phyloP scores from a whole-genome alignment of 306 rosid species.

The Inga leiocalycina region DNA sequence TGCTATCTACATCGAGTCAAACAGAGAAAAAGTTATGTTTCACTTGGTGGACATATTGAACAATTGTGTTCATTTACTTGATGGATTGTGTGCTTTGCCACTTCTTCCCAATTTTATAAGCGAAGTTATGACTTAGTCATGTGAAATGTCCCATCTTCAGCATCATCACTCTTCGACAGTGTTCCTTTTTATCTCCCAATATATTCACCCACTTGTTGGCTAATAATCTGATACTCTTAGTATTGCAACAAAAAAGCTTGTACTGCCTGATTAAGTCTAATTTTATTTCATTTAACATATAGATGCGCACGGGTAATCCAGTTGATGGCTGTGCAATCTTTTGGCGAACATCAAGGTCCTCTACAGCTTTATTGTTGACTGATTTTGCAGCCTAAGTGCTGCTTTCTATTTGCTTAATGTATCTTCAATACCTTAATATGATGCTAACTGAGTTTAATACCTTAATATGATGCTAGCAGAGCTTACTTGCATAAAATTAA shows the following conservation, averaged over 20 bases:
- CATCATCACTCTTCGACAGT: slow-evolving; percentile 26
- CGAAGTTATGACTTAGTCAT: slow-evolving; percentile 21
- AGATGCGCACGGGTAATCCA: slow-evolving; percentile 91
- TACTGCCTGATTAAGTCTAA: slow-evolving; percentile 40
- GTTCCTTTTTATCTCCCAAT: not conserved
- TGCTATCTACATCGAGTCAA: slow-evolving; percentile 25
- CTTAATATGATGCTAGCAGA: slow-evolving; percentile 18
- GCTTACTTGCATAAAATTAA: not conserved
- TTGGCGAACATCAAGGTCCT: slow-evolving; percentile 90
- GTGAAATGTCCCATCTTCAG: slow-evolving; percentile 16
- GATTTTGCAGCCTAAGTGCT: slow-evolving; percentile 16
- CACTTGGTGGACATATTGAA: slow-evolving; percentile 12
- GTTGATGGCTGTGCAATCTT: slow-evolving; percentile 93
- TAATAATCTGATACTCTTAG: slow-evolving; percentile 4
- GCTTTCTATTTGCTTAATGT: slow-evolving; percentile 26
- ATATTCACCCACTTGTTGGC: slow-evolving; percentile 7
- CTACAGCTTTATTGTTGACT: slow-evolving; percentile 18
- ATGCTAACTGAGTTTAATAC: slow-evolving; percentile 3
- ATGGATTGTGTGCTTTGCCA: slow-evolving; percentile 17
- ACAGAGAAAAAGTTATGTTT: slow-evolving; percentile 12
- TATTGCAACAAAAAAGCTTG: slow-evolving; percentile 4
- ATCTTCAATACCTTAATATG: slow-evolving; percentile 16
- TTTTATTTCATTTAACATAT: slow-evolving; percentile 44
- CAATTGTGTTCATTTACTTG: slow-evolving; percentile 18
- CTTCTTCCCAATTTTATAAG: slow-evolving; percentile 9